Evolutionary conservation across 441 rosid species (phyloP), one percentile per base, ranked within the genome.

Genomic region (Bocquillonia castaneifolia): DNA sequence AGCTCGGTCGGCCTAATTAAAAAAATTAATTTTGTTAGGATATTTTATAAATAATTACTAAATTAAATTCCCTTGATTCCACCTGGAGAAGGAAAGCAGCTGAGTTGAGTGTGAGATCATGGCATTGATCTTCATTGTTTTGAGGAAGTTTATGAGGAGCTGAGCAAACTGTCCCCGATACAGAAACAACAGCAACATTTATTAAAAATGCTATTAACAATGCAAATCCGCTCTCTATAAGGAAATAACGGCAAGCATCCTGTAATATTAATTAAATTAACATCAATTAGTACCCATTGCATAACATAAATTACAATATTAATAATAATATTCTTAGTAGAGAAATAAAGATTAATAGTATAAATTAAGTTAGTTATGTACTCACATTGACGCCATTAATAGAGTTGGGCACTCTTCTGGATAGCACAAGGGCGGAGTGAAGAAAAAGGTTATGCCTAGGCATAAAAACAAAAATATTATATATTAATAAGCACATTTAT

Each of bases 51-150:
- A n/a, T n/a, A n/a, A n/a, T n/a, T n/a, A n/a, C n/a, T n/a, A n/a
- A n/a, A n/a, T n/a, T n/a, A n/a, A n/a, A n/a, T n/a, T n/a, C n/a
- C n/a, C n/a, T n/a, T n/a, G n/a, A n/a, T n/a, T n/a, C n/a, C n/a
- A 84, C 96, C 92, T 77, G 62, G 12, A 89, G 89, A 28, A 89
- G 89, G 72, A 86, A 86, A 57, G 91, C 87, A 34, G 91, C 90
- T 6, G 88, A 83, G 72, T 84, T 71, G 1, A 89, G 88, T 36
- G 81, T 82, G 36, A 86, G 68, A 70, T 89, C 72, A 6, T 23
- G 47, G 76, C 96, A 89, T 17, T 44, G 77, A 17, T 82, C 62
- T 0, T 10, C 50, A 36, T 13, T 58, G 1, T 79, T 61, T 10
- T 10, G 2, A 0, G 86, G 66, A 28, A 87, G 26, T 18, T 78